phyloP scores from a whole-genome alignment of 768 basidiomycete genomes.

The Tylopilus rubrobrunneus region DNA sequence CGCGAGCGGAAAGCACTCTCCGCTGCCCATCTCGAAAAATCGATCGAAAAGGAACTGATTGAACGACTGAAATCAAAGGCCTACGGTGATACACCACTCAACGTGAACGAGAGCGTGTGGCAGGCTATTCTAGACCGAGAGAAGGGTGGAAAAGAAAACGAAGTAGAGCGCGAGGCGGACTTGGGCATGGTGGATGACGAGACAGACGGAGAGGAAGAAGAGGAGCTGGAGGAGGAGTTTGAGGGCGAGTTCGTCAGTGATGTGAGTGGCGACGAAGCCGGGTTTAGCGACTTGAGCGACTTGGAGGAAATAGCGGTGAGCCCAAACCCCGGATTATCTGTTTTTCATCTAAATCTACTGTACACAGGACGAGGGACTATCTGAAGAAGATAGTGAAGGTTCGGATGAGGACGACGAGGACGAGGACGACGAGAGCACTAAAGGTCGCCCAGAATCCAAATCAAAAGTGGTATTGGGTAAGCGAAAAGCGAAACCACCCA shows the following conservation, averaged over 20 bases:
- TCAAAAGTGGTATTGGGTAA: constrained; percentile 57
- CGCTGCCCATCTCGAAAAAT: constrained; percentile 91
- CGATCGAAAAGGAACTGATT: constrained; percentile 94
- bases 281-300: constrained; percentile 43
- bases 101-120: constrained; percentile 98
- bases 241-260: constrained; percentile 59
- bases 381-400: constrained; percentile 42
- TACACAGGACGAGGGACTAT: constrained; percentile 30
- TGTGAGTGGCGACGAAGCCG: constrained; percentile 46
- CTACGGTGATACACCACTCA: constrained; percentile 95
- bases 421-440: constrained; percentile 33
- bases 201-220: constrained; percentile 48
- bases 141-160: constrained; percentile 42
- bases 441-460: constrained; percentile 35
- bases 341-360: constrained; percentile 13
- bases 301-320: constrained; percentile 67
- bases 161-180: constrained; percentile 39
- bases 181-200: constrained; percentile 52
- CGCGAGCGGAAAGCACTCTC: constrained; percentile 95
- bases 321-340: constrained; percentile 5
- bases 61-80: constrained; percentile 95
- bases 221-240: constrained; percentile 48
- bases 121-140: constrained; percentile 85
- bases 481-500: constrained; percentile 52
- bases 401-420: constrained; percentile 39